phyloP scores from a whole-genome alignment of 2,329 filamentous ascomycete species.

The Colletotrichum chrysophilum region DNA sequence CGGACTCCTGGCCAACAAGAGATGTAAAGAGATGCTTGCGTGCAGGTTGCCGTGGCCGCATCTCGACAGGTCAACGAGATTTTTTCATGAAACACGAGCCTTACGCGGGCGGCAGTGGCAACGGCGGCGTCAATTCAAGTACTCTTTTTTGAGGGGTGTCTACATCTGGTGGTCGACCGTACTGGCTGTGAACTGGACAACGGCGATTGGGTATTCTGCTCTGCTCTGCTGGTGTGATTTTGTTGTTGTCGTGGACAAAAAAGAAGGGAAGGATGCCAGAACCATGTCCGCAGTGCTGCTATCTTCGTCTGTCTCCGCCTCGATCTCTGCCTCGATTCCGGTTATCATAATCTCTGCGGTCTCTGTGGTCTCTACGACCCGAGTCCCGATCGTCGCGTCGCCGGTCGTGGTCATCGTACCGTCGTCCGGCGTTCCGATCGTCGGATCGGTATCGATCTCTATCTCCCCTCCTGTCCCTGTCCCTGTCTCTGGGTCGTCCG shows the following conservation, averaged over 20 bases:
- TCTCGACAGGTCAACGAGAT: slow-evolving; percentile 7
- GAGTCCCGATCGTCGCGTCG: slow-evolving; percentile 29
- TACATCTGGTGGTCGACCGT: slow-evolving; percentile 14
- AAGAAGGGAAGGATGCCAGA: neutral
- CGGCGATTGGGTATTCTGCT: slow-evolving; percentile 12
- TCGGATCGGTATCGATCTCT: slow-evolving; percentile 18
- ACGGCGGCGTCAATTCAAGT: neutral
- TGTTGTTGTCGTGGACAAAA: neutral
- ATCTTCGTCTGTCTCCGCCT: slow-evolving; percentile 31
- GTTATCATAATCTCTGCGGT: slow-evolving; percentile 37
- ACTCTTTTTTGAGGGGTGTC: neutral
- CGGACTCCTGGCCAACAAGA: neutral
- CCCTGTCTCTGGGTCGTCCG: slow-evolving; percentile 19
- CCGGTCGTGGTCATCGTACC: slow-evolving; percentile 21
- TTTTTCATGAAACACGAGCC: slow-evolving; percentile 20
- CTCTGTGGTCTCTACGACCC: slow-evolving; percentile 38
- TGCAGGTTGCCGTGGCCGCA: slow-evolving; percentile 5
- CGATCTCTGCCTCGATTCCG: slow-evolving; percentile 32
- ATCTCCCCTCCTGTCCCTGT: slow-evolving; percentile 2
- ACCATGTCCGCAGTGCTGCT: neutral
- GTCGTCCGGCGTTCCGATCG: slow-evolving; percentile 11
- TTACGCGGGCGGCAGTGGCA: slow-evolving; percentile 18
- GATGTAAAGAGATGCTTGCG: neutral
- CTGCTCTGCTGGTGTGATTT: neutral
- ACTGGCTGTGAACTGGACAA: neutral